Percentiles rank a stretch among this genome's conserved stretches.
Conservation (phyloP, 495 filamentous ascomycete genomes). For the Tetracladium marchalianum region DNA sequence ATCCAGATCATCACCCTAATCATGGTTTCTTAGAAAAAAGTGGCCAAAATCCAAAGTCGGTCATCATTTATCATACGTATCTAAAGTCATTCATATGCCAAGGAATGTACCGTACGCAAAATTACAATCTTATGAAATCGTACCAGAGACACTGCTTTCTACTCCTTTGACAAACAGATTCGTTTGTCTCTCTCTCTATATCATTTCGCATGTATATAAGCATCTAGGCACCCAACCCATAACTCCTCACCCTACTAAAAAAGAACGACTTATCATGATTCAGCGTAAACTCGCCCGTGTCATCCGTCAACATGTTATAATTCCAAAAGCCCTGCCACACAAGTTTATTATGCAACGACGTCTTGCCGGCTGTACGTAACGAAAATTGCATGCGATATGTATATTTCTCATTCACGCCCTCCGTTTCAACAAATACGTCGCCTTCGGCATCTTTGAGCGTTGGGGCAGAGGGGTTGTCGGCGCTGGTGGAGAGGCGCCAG, state of each 20-base stretch:
- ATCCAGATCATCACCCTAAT: too few species aligned
- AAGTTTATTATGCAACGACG: conserved; percentile 68
- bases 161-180: too few species aligned
- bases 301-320: conserved; percentile 80
- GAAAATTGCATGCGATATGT: conserved; percentile 69
- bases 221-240: conserved; percentile 31
- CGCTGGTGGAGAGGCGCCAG: conserved; percentile 20
- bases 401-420: conserved; percentile 65
- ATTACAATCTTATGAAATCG: too few species aligned
- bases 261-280: conserved; percentile 80
- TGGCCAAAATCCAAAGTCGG: too few species aligned
- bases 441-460: conserved; percentile 40
- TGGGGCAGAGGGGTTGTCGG: conserved; percentile 15
- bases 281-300: conserved; percentile 78
- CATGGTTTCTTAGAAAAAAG: too few species aligned
- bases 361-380: conserved; percentile 46
- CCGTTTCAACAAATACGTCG: conserved; percentile 76
- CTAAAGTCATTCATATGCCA: too few species aligned
- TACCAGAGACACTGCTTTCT: not conserved
- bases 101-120: too few species aligned
- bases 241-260: conserved; percentile 78
- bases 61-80: too few species aligned
- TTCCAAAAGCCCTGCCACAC: conserved; percentile 87
- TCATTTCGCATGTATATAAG: not conserved
- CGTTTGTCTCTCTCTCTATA: too few species aligned